Percentiles rank a stretch among this genome's conserved stretches.
phyloP scores from a whole-genome alignment of 257 asterid species.

The Scutellaria barbata region DNA sequence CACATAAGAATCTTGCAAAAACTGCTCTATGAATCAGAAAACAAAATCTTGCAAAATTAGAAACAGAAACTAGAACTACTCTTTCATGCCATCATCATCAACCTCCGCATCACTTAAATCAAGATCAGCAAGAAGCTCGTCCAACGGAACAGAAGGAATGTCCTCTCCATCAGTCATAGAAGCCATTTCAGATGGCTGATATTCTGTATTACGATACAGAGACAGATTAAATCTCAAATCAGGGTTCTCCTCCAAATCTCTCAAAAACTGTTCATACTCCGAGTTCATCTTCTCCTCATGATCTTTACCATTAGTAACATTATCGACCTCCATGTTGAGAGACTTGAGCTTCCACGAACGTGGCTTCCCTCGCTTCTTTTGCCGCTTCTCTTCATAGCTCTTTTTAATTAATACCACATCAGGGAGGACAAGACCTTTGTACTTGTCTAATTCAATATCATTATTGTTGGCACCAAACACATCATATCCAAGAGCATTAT shows the following conservation, averaged over 20 bases:
- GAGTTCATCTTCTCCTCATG: conserved; percentile 48
- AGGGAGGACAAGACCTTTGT: conserved; percentile 46
- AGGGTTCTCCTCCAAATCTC: conserved; percentile 63
- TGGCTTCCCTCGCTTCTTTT: conserved; percentile 42
- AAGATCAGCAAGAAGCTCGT: conserved; percentile 52
- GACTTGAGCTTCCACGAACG: conserved; percentile 55
- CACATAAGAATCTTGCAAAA: not conserved
- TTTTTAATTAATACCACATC: conserved; percentile 54
- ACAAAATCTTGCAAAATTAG: not conserved
- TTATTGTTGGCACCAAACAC: conserved; percentile 48
- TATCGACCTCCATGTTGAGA: conserved; percentile 55
- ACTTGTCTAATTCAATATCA: conserved; percentile 56
- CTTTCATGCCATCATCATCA: conserved; percentile 39
- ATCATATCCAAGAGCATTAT: conserved; percentile 64
- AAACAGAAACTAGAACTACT: conserved; percentile 27
- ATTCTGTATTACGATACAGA: conserved; percentile 49
- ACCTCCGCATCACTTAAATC: conserved; percentile 37
- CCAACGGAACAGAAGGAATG: conserved; percentile 44
- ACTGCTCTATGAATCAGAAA: not conserved
- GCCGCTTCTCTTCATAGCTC: conserved; percentile 59
- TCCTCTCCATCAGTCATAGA: conserved; percentile 50
- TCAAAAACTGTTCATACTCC: conserved; percentile 60
- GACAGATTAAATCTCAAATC: conserved; percentile 51
- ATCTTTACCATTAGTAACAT: conserved; percentile 40
- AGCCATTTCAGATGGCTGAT: conserved; percentile 60